Percentiles rank a stretch among this genome's conserved stretches.
phyloP scores from a whole-genome alignment of 495 filamentous ascomycete genomes.

The Sabuloglossum arenarium region DNA sequence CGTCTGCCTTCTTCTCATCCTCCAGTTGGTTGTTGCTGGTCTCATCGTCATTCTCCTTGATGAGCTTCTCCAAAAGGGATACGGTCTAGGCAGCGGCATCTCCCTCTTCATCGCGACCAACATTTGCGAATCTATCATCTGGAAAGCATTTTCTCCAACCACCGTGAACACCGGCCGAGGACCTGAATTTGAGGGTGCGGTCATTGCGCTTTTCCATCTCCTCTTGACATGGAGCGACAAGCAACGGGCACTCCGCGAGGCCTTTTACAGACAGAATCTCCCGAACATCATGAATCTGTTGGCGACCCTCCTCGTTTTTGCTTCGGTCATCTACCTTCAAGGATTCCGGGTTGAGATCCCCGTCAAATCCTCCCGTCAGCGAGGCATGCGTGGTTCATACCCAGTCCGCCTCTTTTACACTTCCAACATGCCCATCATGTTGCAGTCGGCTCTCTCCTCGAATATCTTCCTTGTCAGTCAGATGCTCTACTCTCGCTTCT shows the following conservation, averaged over 20 bases:
- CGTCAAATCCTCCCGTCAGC: constrained; percentile 97
- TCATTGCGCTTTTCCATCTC: constrained; percentile 96
- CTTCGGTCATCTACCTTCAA: constrained; percentile 97
- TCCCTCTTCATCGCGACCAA: constrained; percentile 99
- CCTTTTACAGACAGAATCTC: constrained; percentile 98
- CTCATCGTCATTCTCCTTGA: constrained; percentile 98
- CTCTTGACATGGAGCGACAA: constrained; percentile 98
- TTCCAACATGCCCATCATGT: constrained; percentile 98
- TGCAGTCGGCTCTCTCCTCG: constrained; percentile 92
- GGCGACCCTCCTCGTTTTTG: constrained; percentile 82
- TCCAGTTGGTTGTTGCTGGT: constrained; percentile 90
- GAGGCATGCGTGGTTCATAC: constrained; percentile 79
- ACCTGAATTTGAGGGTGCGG: constrained; percentile 96
- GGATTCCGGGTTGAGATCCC: constrained; percentile 99
- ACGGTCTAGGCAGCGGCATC: constrained; percentile 95
- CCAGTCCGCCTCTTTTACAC: constrained; percentile 71
- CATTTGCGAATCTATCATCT: constrained; percentile 99
- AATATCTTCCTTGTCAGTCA: constrained; percentile 98
- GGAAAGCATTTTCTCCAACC: constrained; percentile 98
- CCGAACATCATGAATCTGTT: constrained; percentile 99
- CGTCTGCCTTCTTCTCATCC: constrained; percentile 91
- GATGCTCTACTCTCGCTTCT: constrained; percentile 97
- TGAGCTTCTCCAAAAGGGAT: constrained; percentile 98
- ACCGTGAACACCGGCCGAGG: constrained; percentile 99
- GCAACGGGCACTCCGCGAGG: constrained; percentile 88